These are phyloP conservation scores for Isatis tinctoria DNA, from an alignment of 345 rosid species.

Conservation along the genomic window DNA sequence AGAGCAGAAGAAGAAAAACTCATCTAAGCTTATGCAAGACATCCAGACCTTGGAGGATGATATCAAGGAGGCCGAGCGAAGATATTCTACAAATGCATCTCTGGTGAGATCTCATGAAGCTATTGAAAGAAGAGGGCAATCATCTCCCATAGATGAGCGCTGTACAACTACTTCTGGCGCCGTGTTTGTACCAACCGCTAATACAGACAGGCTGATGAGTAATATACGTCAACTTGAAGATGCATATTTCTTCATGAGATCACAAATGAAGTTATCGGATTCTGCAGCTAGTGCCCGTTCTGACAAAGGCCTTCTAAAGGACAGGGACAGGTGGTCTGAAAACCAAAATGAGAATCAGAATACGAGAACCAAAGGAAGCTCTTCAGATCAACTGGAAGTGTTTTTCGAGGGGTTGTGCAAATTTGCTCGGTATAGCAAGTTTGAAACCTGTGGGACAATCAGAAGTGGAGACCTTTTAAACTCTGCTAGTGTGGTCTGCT, in stretches of 20 bases:
- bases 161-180: conserved; percentile 33
- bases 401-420: conserved; percentile 81
- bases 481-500: conserved; percentile 77
- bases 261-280: conserved; percentile 41
- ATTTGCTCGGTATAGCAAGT: conserved; percentile 68
- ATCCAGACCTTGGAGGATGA: conserved; percentile 61
- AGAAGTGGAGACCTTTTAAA: conserved; percentile 70
- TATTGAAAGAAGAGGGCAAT: conserved; percentile 25
- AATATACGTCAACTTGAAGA: conserved; percentile 65
- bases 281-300: conserved; percentile 31
- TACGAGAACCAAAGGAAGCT: conserved; percentile 33
- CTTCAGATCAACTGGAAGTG: conserved; percentile 48
- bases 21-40: conserved; percentile 56
- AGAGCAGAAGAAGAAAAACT: conserved; percentile 59
- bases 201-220: conserved; percentile 49
- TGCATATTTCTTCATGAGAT: conserved; percentile 74
- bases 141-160: conserved; percentile 14
- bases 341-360: conserved; percentile 30
- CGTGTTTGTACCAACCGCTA: conserved; percentile 33
- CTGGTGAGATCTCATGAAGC: conserved; percentile 27
- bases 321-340: conserved; percentile 35
- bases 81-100: conserved; percentile 33
- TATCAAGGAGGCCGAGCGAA: conserved; percentile 61
- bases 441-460: conserved; percentile 67
- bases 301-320: conserved; percentile 43